Conservation (phyloP, 495 filamentous ascomycete genomes). For the Thermothielavioides terrestris region DNA sequence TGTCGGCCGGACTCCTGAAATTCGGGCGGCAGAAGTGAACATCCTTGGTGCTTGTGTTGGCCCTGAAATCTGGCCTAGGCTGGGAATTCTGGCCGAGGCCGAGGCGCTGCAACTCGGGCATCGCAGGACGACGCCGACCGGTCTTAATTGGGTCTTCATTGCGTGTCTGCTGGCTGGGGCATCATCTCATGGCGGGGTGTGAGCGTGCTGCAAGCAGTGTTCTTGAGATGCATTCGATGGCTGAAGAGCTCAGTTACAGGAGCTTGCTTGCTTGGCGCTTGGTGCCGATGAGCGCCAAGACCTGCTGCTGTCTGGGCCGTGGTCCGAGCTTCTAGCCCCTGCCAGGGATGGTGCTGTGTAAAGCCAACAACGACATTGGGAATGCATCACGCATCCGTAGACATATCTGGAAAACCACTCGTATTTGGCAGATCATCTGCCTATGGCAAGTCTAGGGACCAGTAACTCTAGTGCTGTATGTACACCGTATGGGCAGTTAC, state of each 20-base stretch:
- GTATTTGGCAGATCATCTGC: too few relatives aligned
- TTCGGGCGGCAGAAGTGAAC: not conserved
- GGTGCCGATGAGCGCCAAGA: too few relatives aligned
- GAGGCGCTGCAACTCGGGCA: not conserved
- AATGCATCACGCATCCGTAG: too few relatives aligned
- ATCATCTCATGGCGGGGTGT: not conserved
- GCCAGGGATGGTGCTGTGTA: too few relatives aligned
- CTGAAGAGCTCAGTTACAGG: not conserved
- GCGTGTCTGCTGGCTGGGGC: not conserved
- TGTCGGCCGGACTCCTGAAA: not conserved
- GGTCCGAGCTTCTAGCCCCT: not conserved
- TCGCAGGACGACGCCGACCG: not conserved
- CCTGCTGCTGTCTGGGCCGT: not conserved
- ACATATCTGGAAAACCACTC: too few relatives aligned
- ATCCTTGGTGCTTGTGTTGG: not conserved
- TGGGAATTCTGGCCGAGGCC: too few relatives aligned
- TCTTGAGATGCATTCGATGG: not conserved
- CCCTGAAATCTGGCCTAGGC: not conserved
- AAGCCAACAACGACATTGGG: not conserved
- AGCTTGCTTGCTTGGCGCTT: not conserved
- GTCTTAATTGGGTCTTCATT: slow-evolving; percentile 3
- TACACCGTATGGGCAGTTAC: too few relatives aligned
- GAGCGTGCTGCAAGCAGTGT: not conserved
- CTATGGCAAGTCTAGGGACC: too few relatives aligned
- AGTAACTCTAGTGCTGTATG: too few relatives aligned